Conservation (phyloP, 805 yeast species). For the Myxozyma vanderwaltii region DNA sequence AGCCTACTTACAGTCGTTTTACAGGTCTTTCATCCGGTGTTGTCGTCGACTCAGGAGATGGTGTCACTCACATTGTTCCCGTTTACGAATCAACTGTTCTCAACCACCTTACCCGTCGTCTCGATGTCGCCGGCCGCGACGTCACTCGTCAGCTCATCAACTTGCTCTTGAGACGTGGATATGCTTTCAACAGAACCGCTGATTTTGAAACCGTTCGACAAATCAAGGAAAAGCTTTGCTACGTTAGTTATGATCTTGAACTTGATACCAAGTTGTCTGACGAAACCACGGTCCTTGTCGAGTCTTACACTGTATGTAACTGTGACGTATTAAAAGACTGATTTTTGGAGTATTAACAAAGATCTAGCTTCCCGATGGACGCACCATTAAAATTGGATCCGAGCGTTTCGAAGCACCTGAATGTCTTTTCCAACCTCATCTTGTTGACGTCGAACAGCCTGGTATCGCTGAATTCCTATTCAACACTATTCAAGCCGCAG, state of each 20-base stretch:
- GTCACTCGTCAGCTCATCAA: conserved; percentile 95
- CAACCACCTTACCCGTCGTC: conserved; percentile 85
- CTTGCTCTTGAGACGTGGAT: conserved; percentile 88
- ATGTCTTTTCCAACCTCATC: conserved; percentile 92
- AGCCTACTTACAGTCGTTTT: neutral
- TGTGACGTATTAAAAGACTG: neutral
- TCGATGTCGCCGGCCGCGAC: conserved; percentile 98
- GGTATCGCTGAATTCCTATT: conserved; percentile 93
- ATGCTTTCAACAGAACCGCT: conserved; percentile 97
- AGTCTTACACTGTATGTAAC: conserved; percentile 53
- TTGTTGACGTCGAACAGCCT: conserved; percentile 95
- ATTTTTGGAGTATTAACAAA: neutral
- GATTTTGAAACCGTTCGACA: conserved; percentile 95
- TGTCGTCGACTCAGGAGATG: conserved; percentile 98
- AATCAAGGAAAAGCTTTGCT: conserved; percentile 96
- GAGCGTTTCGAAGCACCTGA: conserved; percentile 97
- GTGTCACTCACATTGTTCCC: conserved; percentile 97
- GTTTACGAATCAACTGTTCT: conserved; percentile 97
- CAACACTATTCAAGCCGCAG: conserved; percentile 92
- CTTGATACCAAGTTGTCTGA: conserved; percentile 83
- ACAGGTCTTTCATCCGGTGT: conserved; percentile 80
- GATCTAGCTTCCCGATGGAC: conserved; percentile 91
- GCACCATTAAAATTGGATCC: conserved; percentile 88
- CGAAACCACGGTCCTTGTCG: conserved; percentile 94
- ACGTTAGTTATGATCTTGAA: conserved; percentile 91